Evolutionary conservation across 2,329 filamentous ascomycete species (phyloP).

Genomic region (Botrytis paeoniae): DNA sequence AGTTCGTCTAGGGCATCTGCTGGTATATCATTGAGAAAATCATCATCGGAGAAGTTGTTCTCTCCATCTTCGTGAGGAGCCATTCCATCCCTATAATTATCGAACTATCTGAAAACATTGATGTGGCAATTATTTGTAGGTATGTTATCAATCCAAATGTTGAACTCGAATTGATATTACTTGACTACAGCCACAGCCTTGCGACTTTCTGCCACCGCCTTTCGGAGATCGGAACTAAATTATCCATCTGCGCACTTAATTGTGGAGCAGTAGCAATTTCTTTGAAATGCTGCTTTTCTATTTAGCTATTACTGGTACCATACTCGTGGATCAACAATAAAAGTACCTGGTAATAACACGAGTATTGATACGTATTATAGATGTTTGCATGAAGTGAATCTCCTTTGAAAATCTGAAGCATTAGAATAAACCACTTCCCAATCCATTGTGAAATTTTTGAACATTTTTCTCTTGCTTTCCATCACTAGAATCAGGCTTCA

Average conservation of each 20-base stretch:
- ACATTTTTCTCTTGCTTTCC: too few species aligned
- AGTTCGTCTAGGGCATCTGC: slow-evolving; percentile 58
- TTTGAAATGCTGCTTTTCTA: neutral
- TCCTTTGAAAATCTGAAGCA: neutral
- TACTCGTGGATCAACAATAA: neutral
- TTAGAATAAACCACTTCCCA: neutral
- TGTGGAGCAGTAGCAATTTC: neutral
- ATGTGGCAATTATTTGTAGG: neutral
- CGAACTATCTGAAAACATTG: slow-evolving; percentile 15
- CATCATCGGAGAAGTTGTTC: slow-evolving; percentile 64
- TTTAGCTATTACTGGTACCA: neutral
- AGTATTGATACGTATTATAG: neutral
- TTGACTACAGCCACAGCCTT: neutral
- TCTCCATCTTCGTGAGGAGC: slow-evolving; percentile 41
- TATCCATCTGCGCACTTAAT: neutral
- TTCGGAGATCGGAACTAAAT: slow-evolving; percentile 13
- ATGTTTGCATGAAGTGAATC: neutral
- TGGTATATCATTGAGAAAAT: slow-evolving; percentile 60
- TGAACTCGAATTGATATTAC: neutral
- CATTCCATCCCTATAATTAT: slow-evolving; percentile 40
- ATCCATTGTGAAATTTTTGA: neutral
- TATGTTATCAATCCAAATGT: neutral
- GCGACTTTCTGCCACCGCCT: slow-evolving; percentile 18
- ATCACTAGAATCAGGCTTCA: neutral
- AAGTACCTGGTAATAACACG: neutral